These are phyloP conservation scores for Cucurbita moschata DNA, from an alignment of 306 rosid genomes.

Conservation along the genomic window DNA sequence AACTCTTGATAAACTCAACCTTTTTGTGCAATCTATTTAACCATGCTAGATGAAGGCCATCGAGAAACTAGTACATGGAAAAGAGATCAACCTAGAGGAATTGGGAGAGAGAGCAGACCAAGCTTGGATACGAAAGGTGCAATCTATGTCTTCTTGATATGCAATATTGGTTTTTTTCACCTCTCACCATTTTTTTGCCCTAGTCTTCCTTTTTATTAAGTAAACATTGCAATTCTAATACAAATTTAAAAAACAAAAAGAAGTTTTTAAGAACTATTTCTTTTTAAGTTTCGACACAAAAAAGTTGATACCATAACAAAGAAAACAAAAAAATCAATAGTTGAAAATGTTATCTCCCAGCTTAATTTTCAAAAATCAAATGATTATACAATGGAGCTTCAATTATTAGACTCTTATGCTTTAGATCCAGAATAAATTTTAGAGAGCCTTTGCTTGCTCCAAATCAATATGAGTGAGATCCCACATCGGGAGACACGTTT, in stretches of 20 bases:
- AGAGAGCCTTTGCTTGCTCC: background rate
- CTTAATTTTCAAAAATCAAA: background rate
- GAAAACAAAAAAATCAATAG: background rate
- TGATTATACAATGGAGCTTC: background rate
- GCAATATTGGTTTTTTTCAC: background rate
- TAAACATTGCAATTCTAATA: background rate
- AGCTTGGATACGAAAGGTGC: conserved; percentile 65
- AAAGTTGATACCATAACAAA: background rate
- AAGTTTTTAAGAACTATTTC: no score
- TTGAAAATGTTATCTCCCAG: no score
- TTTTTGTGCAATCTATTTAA: background rate
- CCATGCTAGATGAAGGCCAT: conserved; percentile 37
- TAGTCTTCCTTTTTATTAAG: no score
- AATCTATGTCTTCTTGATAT: background rate
- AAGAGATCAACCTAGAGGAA: conserved; percentile 57
- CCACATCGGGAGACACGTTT: no score
- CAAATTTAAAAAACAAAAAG: no score
- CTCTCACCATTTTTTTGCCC: background rate
- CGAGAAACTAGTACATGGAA: conserved; percentile 56
- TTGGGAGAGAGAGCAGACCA: conserved; percentile 58
- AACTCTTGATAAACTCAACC: background rate
- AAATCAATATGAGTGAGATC: background rate
- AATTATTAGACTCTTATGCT: background rate
- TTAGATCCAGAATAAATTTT: background rate
- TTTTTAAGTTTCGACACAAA: no score